Conservation (phyloP, 495 filamentous ascomycete genomes). For the Daldinia bambusicola region DNA sequence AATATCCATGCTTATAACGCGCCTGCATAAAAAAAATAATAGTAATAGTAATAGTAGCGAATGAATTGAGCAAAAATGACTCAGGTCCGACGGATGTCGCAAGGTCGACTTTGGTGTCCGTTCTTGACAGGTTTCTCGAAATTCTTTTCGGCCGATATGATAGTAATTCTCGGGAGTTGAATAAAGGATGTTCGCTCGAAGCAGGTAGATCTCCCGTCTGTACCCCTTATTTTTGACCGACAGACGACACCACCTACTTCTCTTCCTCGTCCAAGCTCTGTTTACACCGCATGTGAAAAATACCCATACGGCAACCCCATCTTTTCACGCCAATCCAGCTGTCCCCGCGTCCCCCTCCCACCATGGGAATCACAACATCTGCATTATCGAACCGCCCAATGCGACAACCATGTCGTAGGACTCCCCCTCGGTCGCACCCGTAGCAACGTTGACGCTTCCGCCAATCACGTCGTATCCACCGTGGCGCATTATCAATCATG, state of each 20-base stretch:
- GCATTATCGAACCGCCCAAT: slow-evolving; percentile 24
- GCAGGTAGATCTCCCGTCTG: slow-evolving; percentile 7
- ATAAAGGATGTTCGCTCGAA: not conserved
- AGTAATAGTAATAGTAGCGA: not conserved
- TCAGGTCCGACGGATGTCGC: not conserved
- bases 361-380: slow-evolving; percentile 31
- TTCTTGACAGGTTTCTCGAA: not conserved
- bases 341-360: slow-evolving; percentile 6
- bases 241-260: slow-evolving; percentile 5
- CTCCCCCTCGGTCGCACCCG: not conserved
- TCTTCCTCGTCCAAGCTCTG: not conserved
- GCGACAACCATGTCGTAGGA: slow-evolving; percentile 14
- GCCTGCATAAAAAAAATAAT: not conserved
- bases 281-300: slow-evolving; percentile 28
- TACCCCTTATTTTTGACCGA: slow-evolving; percentile 14
- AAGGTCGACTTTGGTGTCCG: not conserved
- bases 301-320: slow-evolving; percentile 16
- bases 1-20: slow-evolving; percentile 2
- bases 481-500: slow-evolving; percentile 3
- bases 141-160: not conserved
- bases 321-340: slow-evolving; percentile 3
- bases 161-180: not conserved
- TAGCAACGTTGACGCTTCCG: slow-evolving; percentile 3
- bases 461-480: not conserved
- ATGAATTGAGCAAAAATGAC: not conserved